Conservation (phyloP, 106 monocot genomes). For the Amphibolis antarctica region DNA sequence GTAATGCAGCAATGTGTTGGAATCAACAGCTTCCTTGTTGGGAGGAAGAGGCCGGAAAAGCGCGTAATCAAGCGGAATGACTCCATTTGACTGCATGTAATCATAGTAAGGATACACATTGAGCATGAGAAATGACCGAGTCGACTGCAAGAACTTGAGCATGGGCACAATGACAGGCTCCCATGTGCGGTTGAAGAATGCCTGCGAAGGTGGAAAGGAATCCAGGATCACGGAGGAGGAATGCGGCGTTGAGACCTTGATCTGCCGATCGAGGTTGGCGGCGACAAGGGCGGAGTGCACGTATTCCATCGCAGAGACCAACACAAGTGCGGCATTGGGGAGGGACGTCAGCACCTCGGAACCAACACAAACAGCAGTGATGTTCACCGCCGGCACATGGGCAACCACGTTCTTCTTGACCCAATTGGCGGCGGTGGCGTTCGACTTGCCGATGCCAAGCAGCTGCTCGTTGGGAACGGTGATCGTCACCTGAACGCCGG, state of each 20-base stretch:
- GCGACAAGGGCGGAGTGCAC: constrained; percentile 93
- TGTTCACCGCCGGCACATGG: constrained; percentile 81
- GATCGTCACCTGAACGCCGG: constrained; percentile 62
- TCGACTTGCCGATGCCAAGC: constrained; percentile 83
- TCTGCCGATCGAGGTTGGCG: constrained; percentile 58
- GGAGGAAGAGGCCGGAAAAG: constrained; percentile 92
- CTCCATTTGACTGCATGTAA: constrained; percentile 84
- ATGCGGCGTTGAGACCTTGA: constrained; percentile 82
- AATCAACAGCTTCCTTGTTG: constrained; percentile 90
- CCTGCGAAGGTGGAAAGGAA: constrained; percentile 85
- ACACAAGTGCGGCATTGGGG: constrained; percentile 80
- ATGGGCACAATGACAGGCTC: constrained; percentile 59
- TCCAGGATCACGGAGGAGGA: constrained; percentile 91
- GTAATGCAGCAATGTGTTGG: constrained; percentile 96
- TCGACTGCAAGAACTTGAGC: constrained; percentile 82
- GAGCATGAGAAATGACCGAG: constrained; percentile 61
- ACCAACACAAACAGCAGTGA: constrained; percentile 67
- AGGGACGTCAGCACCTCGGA: constrained; percentile 72
- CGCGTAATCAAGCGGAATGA: constrained; percentile 92
- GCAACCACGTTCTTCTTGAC: constrained; percentile 69
- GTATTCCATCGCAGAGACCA: constrained; percentile 62
- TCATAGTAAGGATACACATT: constrained; percentile 99
- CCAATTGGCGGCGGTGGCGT: constrained; percentile 91
- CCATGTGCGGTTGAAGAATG: constrained; percentile 92
- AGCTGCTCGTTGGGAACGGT: constrained; percentile 94